Base-by-base conservation (phyloP, 1,284 basidiomycete species). In the Papiliotrema flavescens region DNA sequence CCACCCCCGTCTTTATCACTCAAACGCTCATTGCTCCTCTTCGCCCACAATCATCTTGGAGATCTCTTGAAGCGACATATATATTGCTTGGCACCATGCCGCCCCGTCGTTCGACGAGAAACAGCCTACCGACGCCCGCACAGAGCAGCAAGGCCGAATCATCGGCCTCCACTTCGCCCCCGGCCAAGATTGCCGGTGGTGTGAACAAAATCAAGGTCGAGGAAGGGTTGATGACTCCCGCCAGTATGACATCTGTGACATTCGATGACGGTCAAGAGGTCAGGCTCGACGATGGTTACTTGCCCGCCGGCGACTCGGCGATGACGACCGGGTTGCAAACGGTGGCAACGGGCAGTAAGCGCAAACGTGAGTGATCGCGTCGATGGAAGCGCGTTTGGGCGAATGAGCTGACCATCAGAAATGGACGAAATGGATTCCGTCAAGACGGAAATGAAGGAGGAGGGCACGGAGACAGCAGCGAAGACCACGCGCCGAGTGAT, bases 91-190 rank as follows among this genome's bases (percentile, higher is more conserved):
- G 22, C 45, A 37, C 24, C 42, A 61, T 56, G 50, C 56, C 55
- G 14, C 61, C 61, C 19, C 53, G 53, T 5, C 50, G 61, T 13
- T 53, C 55, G 15, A 39, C 53, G n/a, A 50, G 60, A 19, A 53
- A 59, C 36, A 63, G 64, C 19, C 58, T 70, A 3, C 61, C 64
- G 3, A 64, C 65, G 28, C 67, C 67, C n/a, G 60, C 64, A 3
- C 59, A 63, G 19, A 60, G 57, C 15, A 41, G 39, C 7, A 52
- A 53, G 45, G 41, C 56, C 19, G 47, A 44, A 3, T 51, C 47
- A 1, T 22, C 28, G 11, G 37, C 57, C 23, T 56, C 61, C 2
- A 51, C 51, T 36, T 44, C 57, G 8, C 44, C 51, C 17, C 24
- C 44, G 19, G 20, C 32, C n/a, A 39, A 47, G 51, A 52, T 26